Base-by-base conservation (phyloP, 2,329 filamentous ascomycete species). In the Canariomyces notabilis region DNA sequence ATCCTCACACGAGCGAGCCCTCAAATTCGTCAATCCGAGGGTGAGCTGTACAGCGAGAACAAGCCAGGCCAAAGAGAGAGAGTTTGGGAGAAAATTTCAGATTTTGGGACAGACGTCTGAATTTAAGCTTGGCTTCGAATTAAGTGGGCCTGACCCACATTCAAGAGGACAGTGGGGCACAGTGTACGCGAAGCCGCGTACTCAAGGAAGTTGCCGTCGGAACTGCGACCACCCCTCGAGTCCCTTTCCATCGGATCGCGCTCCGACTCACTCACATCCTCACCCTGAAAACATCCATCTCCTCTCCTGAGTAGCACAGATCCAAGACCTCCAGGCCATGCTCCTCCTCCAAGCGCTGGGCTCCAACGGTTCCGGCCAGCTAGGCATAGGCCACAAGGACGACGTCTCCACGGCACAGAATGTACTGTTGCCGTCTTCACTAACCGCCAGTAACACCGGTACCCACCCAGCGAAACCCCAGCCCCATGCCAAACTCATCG, bases 291-390 rank as follows among this genome's bases (percentile, higher is more conserved):
- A n/a, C n/a, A n/a, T n/a, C n/a, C 26, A 29, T 39, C 35, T 7
- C 18, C 18, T 31, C 19, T 23, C 37, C 19, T 15, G 11, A 9
- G 18, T n/a, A 31, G 11, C n/a, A 16, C 16, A 15, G 22, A 39
- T n/a, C n/a, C 21, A 36, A 44, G 18, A 12, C 18, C 26, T 11
- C 15, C n/a, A 34, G 20, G n/a, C 12, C 29, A 48, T 48, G 42
- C 19, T 40, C 14, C 23, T 44, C 18, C 41, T 51, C 12, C 51
- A 46, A 47, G 56, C 85, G 2, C 73, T 89, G 37, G 86, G 86
- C 23, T 90, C 87, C 4, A 90, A 90, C 58, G 82, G 85, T 36
- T 87, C 82, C 1, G 83, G 84, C 26, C 86, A 90, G 61, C 72
- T 90, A 8, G 85, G 83, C 33, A 76, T 89, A 48, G 79, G 79